These are phyloP conservation scores for Fusarium compactum DNA, from an alignment of 2,329 filamentous ascomycete genomes.

Conservation along the genomic window DNA sequence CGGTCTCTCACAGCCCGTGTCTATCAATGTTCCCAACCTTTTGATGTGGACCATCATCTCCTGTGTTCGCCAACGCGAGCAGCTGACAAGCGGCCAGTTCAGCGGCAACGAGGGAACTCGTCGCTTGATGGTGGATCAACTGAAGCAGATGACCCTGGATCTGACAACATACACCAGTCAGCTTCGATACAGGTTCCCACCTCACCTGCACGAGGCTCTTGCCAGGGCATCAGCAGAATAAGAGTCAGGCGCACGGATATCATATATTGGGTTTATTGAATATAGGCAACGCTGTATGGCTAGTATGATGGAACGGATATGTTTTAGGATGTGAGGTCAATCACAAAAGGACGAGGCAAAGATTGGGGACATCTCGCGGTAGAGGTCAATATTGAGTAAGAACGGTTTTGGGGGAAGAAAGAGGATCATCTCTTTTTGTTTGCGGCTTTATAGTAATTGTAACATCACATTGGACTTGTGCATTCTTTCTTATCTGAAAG, in stretches of 20 bases:
- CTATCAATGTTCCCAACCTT: constrained; percentile 89
- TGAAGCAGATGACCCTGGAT: constrained; percentile 87
- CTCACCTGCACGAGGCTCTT: constrained; percentile 87
- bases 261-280: constrained; percentile 23
- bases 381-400: constrained; percentile 2
- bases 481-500: neutral
- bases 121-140: constrained; percentile 73
- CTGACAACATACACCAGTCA: constrained; percentile 94
- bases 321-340: constrained; percentile 13
- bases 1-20: constrained; percentile 80
- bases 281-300: constrained; percentile 22
- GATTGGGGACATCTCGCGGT: constrained; percentile 15
- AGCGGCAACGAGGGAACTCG: constrained; percentile 77
- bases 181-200: constrained; percentile 89
- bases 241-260: neutral
- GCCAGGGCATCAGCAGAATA: constrained; percentile 81
- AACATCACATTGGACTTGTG: constrained; percentile 24
- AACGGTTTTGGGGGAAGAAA: constrained; percentile 8
- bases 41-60: constrained; percentile 94
- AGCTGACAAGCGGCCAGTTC: constrained; percentile 77
- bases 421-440: constrained; percentile 10
- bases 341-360: constrained; percentile 10
- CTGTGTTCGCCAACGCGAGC: constrained; percentile 82
- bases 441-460: constrained; percentile 29
- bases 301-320: constrained; percentile 2